Evolutionary conservation across 1,284 basidiomycete genomes (phyloP).

Genomic region (Irpex sp.): DNA sequence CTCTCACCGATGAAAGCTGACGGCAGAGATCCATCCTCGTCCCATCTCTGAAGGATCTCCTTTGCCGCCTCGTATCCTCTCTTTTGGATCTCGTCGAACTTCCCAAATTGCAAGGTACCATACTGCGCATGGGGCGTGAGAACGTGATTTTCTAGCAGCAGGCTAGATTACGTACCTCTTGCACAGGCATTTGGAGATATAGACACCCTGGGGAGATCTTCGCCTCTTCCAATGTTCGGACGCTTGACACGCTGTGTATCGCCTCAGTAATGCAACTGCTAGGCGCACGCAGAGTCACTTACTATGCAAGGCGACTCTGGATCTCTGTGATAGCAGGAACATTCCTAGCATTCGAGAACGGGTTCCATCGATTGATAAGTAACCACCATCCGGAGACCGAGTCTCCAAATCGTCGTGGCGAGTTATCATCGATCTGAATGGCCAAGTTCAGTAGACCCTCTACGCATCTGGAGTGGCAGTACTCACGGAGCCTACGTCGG

Average conservation of each 20-base stretch:
- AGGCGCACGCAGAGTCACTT: slow-evolving; percentile 26
- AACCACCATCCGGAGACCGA: slow-evolving; percentile 98
- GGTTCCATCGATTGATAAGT: slow-evolving; percentile 89
- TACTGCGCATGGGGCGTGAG: slow-evolving; percentile 43
- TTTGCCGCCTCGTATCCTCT: slow-evolving; percentile 80
- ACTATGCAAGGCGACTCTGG: slow-evolving; percentile 95
- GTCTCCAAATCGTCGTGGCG: slow-evolving; percentile 92
- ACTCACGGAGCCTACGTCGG: slow-evolving; percentile 89
- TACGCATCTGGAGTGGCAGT: background rate
- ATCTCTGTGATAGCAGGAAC: slow-evolving; percentile 96
- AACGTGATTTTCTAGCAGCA: background rate
- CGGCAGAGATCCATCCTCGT: slow-evolving; percentile 79
- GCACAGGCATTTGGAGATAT: slow-evolving; percentile 95
- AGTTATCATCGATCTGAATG: slow-evolving; percentile 85
- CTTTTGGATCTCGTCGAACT: slow-evolving; percentile 81
- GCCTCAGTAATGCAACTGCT: slow-evolving; percentile 1
- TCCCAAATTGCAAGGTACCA: slow-evolving; percentile 75
- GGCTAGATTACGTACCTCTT: slow-evolving; percentile 51
- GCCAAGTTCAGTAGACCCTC: background rate
- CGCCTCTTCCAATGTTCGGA: slow-evolving; percentile 92
- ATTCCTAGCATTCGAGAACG: slow-evolving; percentile 77
- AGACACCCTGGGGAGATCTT: slow-evolving; percentile 86
- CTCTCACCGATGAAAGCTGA: slow-evolving; percentile 60
- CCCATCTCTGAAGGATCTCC: slow-evolving; percentile 75
- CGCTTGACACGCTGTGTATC: slow-evolving; percentile 80